Evolutionary conservation across 495 filamentous ascomycete species (phyloP).

Genomic region (Penicilliopsis zonata): DNA sequence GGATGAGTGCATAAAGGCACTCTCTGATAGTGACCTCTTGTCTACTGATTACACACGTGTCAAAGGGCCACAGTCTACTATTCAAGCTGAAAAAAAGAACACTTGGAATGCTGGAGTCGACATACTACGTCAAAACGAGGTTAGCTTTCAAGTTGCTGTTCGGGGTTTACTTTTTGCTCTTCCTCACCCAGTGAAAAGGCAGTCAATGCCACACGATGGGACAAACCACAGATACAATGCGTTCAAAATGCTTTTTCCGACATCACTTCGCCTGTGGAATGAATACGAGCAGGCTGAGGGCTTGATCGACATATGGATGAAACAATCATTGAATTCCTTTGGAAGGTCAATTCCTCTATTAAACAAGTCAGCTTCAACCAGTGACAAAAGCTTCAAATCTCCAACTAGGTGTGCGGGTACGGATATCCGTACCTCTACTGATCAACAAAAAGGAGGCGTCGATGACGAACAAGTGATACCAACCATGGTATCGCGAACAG

Average conservation of each 20-base stretch:
- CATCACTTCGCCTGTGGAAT: conserved; percentile 63
- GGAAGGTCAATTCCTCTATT: conserved; percentile 3
- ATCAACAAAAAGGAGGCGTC: conserved; percentile 5
- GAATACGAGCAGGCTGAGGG: conserved; percentile 66
- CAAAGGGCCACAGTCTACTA: conserved; percentile 14
- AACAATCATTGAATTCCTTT: conserved; percentile 17
- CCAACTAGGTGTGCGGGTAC: too few relatives aligned
- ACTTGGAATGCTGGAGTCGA: conserved; percentile 46
- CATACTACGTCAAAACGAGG: conserved; percentile 76
- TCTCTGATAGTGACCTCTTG: conserved; percentile 82
- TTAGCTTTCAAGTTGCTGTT: conserved; percentile 78
- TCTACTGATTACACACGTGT: conserved; percentile 26
- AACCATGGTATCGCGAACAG: conserved; percentile 48
- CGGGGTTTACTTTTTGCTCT: conserved; percentile 73
- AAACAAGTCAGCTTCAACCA: conserved; percentile 13
- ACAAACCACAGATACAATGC: conserved; percentile 36
- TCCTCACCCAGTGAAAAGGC: conserved; percentile 71
- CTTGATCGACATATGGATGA: conserved; percentile 55
- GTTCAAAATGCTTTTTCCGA: conserved; percentile 81
- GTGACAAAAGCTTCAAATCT: too few relatives aligned
- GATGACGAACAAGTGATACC: conserved; percentile 32
- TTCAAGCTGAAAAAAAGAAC: conserved; percentile 29
- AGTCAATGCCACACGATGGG: conserved; percentile 15
- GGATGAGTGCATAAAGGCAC: conserved; percentile 65
- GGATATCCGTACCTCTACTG: too few relatives aligned